Percentiles rank a stretch among this genome's conserved stretches.
phyloP scores from a whole-genome alignment of 495 filamentous ascomycete genomes.

The Neurospora sp. region DNA sequence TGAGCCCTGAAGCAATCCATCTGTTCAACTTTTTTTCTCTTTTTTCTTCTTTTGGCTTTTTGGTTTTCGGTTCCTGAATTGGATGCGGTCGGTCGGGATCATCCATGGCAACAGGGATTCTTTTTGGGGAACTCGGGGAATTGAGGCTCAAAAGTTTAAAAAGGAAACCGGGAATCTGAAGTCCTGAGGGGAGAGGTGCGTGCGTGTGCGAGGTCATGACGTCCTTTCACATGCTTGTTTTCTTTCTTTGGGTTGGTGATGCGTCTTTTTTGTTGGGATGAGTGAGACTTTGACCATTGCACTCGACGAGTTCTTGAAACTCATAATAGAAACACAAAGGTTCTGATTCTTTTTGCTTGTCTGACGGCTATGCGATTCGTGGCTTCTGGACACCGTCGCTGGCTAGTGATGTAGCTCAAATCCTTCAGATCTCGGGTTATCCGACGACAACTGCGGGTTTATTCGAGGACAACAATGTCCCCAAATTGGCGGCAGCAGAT shows the following conservation, averaged over 20 bases:
- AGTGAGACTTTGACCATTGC: background rate
- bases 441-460: no score
- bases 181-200: background rate
- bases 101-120: background rate
- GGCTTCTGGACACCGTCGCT: no score
- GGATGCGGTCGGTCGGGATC: background rate
- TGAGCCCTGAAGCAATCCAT: background rate
- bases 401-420: no score
- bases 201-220: background rate
- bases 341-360: no score
- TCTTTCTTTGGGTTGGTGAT: background rate
- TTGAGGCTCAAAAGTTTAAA: background rate
- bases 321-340: no score
- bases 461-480: no score
- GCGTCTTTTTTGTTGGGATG: background rate
- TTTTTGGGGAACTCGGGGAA: background rate
- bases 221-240: background rate
- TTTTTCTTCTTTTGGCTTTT: background rate
- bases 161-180: background rate
- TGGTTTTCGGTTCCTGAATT: background rate
- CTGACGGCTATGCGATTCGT: background rate
- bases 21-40: background rate
- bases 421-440: no score
- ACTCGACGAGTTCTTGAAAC: no score
- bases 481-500: no score